Base-by-base conservation (phyloP, 2,329 filamentous ascomycete species). In the Drechslerella dactyloides region DNA sequence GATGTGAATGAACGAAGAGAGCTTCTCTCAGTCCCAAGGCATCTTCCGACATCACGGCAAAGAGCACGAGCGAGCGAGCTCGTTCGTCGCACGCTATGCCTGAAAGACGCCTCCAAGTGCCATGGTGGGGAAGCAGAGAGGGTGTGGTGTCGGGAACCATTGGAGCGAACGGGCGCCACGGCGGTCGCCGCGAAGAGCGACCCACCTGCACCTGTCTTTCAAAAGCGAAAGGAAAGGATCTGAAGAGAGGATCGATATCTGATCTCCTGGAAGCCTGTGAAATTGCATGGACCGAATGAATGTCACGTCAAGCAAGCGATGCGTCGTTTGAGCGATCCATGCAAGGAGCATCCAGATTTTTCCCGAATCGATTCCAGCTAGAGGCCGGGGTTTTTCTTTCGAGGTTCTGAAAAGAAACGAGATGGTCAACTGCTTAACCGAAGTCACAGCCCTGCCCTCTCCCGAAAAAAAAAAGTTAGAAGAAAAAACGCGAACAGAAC, bases 361-460 rank as follows among this genome's bases (percentile, higher is more conserved):
- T 50, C 27, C 27, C 27, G 27, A 33, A 33, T 51, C 37, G 59
- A 50, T 48, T 56, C 59, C 52, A 60, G n/a, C n/a, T n/a, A n/a
- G 24, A 2, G 37, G 24, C 35, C 33, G 35, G 40, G 53, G 4
- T 27, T 27, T 35, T 15, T 53, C n/a, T 35, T 17, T 59, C 40
- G n/a, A 50, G 23, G 33, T 51, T 30, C 24, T 27, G 58, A 33
- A 24, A 50, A 64, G 51, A 56, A 63, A 64, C 51, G 51, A 64
- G 60, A 19, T 50, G 59, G 50, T n/a, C 21, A 56, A 23, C 10
- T 64, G 60, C 60, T 64, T 64, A 64, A 64, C 60, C 60, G 60
- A 64, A 50, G 51, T 56, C 27, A 30, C 51, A 37, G 60, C 60
- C 60, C 44, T 46, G 42, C 15, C 21, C 50, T 54, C 54, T 13